Percentiles rank a stretch among this genome's conserved stretches.
Conservation (phyloP, 352 stramenopile genomes). For the Elongisporangium prolatum region DNA sequence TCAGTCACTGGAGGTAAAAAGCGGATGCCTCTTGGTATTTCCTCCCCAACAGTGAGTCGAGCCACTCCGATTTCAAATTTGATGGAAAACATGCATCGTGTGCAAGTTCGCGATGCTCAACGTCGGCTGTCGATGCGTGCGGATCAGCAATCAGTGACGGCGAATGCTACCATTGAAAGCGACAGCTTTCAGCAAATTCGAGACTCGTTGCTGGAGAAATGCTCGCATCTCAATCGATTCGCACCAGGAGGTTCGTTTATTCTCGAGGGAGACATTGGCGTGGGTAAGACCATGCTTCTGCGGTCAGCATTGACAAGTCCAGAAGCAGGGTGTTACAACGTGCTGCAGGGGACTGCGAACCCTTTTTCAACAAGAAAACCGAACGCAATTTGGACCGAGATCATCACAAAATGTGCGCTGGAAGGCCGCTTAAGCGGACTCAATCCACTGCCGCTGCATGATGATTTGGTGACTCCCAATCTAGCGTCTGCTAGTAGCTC, state of each 20-base stretch:
- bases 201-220: constrained; percentile 51
- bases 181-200: constrained; percentile 52
- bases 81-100: constrained; percentile 86
- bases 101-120: constrained; percentile 79
- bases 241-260: constrained; percentile 64
- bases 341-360: constrained; percentile 68
- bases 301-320: constrained; percentile 47
- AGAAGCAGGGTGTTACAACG: constrained; percentile 42
- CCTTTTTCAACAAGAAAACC: constrained; percentile 71
- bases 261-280: constrained; percentile 78
- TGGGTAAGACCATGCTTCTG: constrained; percentile 81
- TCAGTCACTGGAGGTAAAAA: constrained; percentile 17
- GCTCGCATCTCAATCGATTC: constrained; percentile 61
- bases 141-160: constrained; percentile 35
- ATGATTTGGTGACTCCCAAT: not conserved
- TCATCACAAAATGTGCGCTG: constrained; percentile 61
- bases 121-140: constrained; percentile 49
- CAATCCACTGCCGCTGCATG: not conserved
- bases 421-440: constrained; percentile 9
- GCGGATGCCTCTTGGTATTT: constrained; percentile 12
- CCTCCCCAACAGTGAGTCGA: constrained; percentile 8
- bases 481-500: not conserved
- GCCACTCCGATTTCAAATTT: constrained; percentile 62
- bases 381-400: constrained; percentile 77
- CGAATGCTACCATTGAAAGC: constrained; percentile 55